Evolutionary conservation across 176 grass and related monocot species (phyloP).

Genomic region (Ampelocalamus luodianensis): DNA sequence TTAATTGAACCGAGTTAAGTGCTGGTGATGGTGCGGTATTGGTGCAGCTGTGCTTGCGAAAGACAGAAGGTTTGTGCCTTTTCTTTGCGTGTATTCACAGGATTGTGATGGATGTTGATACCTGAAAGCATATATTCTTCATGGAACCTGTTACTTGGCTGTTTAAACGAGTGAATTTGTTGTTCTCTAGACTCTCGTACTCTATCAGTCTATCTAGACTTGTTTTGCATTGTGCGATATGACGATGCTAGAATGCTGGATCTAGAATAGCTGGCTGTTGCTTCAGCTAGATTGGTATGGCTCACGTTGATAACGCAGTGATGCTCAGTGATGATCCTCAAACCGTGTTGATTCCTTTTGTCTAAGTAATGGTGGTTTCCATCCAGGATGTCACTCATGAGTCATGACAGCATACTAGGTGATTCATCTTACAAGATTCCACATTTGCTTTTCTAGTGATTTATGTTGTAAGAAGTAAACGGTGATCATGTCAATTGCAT

Average conservation of each 20-base stretch:
- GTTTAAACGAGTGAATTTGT: not conserved
- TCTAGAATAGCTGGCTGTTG: not conserved
- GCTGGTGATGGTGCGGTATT: not conserved
- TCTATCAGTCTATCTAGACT: constrained; percentile 1
- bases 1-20: not conserved
- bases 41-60: not conserved
- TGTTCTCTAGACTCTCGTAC: not conserved
- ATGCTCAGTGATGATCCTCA: constrained; percentile 4
- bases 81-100: constrained; percentile 2
- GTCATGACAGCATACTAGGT: not conserved
- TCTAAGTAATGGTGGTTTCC: constrained; percentile 20
- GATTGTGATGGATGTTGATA: not conserved
- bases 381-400: constrained; percentile 30
- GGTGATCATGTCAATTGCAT: not conserved
- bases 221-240: not conserved
- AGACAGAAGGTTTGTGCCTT: constrained; percentile 17
- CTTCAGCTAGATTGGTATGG: not conserved
- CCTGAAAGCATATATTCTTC: not conserved
- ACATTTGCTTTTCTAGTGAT: not conserved
- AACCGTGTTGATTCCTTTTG: constrained; percentile 17
- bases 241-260: not conserved
- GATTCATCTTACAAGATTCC: constrained; percentile 26
- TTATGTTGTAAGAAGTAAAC: constrained; percentile 10
- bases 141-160: not conserved
- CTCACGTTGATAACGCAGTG: not conserved